Percentiles rank a stretch among this genome's conserved stretches.
Conservation (phyloP, 345 rosid genomes). For the Acer negundo region DNA sequence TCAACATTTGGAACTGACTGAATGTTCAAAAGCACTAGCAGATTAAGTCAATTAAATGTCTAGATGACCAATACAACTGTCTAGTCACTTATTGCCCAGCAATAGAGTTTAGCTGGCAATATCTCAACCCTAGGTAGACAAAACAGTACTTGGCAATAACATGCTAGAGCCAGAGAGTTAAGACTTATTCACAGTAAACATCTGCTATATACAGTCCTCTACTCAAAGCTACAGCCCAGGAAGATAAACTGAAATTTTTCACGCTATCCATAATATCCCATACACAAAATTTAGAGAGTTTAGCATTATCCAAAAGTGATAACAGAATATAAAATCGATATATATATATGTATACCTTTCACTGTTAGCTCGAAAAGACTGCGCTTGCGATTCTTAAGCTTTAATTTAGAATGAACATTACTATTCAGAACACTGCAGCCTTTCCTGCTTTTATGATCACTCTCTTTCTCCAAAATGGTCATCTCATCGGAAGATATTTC, state of each 20-base stretch:
- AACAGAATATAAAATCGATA: conserved; percentile 1
- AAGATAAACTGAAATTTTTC: neutral
- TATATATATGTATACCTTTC: conserved; percentile 41
- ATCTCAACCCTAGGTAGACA: neutral
- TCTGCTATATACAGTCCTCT: neutral
- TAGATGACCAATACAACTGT: neutral
- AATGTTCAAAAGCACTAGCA: neutral
- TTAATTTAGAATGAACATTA: conserved; percentile 17
- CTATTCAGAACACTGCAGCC: conserved; percentile 1
- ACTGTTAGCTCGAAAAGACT: conserved; percentile 48
- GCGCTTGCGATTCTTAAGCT: conserved; percentile 38
- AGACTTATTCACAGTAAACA: neutral
- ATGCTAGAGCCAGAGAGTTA: neutral
- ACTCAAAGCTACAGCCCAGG: neutral
- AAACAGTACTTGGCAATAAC: neutral
- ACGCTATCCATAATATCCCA: neutral
- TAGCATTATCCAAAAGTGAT: neutral
- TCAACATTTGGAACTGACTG: neutral
- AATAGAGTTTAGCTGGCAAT: neutral
- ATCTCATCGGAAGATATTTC: conserved; percentile 25
- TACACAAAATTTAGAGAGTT: neutral
- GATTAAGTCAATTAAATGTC: neutral
- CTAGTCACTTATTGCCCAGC: neutral
- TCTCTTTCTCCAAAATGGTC: conserved; percentile 21
- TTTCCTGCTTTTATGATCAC: conserved; percentile 15